These are phyloP conservation scores for Penium margaritaceum DNA, from an alignment of 139 green algal species.

Conservation along the genomic window DNA sequence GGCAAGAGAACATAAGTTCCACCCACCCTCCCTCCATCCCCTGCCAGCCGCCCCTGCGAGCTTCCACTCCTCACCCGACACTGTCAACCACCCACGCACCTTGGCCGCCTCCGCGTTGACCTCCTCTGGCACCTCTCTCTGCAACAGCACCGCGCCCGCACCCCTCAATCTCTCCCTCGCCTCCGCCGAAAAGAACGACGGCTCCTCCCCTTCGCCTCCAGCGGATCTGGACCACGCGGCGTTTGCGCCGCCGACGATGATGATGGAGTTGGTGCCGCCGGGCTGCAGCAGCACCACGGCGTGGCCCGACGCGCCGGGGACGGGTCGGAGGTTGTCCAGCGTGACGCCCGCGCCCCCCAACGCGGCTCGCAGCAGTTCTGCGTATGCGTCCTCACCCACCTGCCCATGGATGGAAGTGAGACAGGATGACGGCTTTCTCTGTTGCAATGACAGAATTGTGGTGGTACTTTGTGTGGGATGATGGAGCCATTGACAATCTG, in stretches of 20 bases:
- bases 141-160: conserved; percentile 59
- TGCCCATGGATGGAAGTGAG: no score
- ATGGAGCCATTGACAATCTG: no score
- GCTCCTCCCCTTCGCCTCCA: conserved; percentile 6
- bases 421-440: no score
- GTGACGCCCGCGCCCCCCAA: conserved; percentile 49
- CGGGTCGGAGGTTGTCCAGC: conserved; percentile 45
- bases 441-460: no score
- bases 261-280: conserved; percentile 54
- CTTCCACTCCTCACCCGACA: no score
- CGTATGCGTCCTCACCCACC: conserved; percentile 59
- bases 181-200: background rate
- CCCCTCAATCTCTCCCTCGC: conserved; percentile 17
- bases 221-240: conserved; percentile 27
- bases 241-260: conserved; percentile 67
- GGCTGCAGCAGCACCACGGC: conserved; percentile 65
- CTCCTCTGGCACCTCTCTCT: conserved; percentile 65
- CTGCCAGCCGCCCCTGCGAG: no score
- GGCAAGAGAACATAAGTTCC: no score
- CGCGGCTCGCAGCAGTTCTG: conserved; percentile 38
- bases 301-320: conserved; percentile 49
- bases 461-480: no score
- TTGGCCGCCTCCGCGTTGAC: conserved; percentile 57
- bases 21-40: no score
- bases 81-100: conserved; percentile 31